These are phyloP conservation scores for Eucalyptus brandiana DNA, from an alignment of 345 rosid species.

Conservation along the genomic window DNA sequence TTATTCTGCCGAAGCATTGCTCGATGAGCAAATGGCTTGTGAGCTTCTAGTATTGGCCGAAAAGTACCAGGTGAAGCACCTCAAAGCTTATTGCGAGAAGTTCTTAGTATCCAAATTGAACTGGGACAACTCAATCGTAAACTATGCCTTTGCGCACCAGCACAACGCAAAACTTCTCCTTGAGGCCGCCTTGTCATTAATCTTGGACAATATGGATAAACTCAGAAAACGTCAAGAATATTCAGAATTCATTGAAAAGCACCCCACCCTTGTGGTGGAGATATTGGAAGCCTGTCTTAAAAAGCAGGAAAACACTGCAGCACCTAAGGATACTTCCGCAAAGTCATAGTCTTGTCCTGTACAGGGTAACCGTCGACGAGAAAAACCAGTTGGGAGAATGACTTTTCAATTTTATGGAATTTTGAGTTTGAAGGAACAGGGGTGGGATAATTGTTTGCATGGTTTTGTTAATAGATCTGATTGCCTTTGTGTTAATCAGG, in stretches of 20 bases:
- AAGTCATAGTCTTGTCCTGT: neutral
- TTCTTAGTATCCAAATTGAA: neutral
- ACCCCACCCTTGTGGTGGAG: conserved; percentile 64
- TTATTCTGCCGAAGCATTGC: conserved; percentile 51
- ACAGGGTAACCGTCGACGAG: too few relatives aligned
- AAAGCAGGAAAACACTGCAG: conserved; percentile 66
- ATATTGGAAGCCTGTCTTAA: conserved; percentile 70
- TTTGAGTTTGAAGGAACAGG: neutral
- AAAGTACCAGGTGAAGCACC: too few relatives aligned
- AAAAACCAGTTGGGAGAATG: neutral
- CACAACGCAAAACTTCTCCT: conserved; percentile 58
- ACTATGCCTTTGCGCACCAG: conserved; percentile 73
- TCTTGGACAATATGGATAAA: conserved; percentile 76
- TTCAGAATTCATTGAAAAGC: conserved; percentile 62
- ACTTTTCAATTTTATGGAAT: neutral
- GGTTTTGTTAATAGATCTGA: neutral
- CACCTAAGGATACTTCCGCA: conserved; percentile 4
- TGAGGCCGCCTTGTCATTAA: conserved; percentile 52
- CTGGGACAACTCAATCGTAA: conserved; percentile 66
- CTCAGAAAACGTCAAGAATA: conserved; percentile 63
- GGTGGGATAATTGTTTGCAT: neutral
- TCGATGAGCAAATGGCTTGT: conserved; percentile 44
- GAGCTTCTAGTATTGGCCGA: conserved; percentile 29
- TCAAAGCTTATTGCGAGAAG: too few relatives aligned
- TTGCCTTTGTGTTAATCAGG: neutral